Conservation (phyloP, 768 basidiomycete genomes). For the Filobasidium wieringae region DNA sequence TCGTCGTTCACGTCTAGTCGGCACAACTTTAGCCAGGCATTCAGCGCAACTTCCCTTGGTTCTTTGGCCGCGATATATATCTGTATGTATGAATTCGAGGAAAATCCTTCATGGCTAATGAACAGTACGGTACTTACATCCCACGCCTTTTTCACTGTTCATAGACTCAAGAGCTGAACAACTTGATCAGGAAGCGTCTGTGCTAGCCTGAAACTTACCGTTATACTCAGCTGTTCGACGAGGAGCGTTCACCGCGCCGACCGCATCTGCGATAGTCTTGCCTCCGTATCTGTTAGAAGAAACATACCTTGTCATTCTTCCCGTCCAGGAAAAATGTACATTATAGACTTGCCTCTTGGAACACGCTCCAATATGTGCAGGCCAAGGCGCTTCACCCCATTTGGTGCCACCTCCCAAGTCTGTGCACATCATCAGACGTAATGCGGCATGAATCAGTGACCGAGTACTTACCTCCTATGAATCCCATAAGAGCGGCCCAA, state of each 20-base stretch:
- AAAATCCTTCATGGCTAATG: neutral
- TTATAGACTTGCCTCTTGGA: conserved; percentile 25
- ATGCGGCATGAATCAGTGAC: neutral
- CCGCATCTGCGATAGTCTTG: conserved; percentile 42
- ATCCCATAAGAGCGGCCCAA: conserved; percentile 42
- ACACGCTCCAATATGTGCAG: conserved; percentile 33
- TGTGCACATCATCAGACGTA: neutral
- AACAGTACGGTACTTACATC: conserved; percentile 23
- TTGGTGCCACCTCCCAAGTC: conserved; percentile 31
- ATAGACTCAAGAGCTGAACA: neutral
- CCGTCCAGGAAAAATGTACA: too few species aligned
- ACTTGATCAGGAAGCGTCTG: neutral
- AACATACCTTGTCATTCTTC: too few species aligned
- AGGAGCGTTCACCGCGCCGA: conserved; percentile 44
- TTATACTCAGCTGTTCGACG: conserved; percentile 39
- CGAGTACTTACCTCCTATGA: conserved; percentile 41
- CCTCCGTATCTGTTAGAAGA: conserved; percentile 36
- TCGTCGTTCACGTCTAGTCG: conserved; percentile 41
- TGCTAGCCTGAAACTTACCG: conserved; percentile 22
- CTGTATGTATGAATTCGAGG: conserved; percentile 9
- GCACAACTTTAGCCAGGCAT: conserved; percentile 38
- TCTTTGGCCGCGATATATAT: conserved; percentile 33
- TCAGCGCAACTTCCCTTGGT: conserved; percentile 35
- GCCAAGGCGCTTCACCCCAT: conserved; percentile 35
- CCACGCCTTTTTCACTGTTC: conserved; percentile 38